Conservation (phyloP, 192 early-diverging fungal genomes). For the Backusella mclennaniae region DNA sequence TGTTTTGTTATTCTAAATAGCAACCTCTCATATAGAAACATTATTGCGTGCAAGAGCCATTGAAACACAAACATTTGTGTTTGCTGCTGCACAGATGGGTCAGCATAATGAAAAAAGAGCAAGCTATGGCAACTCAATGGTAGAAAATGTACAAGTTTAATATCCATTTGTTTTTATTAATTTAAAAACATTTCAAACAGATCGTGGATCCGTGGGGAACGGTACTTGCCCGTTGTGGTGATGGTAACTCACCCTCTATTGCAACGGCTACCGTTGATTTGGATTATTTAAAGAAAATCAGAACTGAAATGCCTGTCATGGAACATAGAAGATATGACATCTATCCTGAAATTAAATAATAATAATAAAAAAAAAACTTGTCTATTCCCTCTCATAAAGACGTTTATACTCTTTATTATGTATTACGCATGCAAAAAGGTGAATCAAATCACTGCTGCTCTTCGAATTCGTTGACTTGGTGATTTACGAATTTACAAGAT, state of each 20-base stretch:
- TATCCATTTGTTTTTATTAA: no score
- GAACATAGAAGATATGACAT: constrained; percentile 66
- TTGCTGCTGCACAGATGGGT: constrained; percentile 78
- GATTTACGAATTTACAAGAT: not conserved
- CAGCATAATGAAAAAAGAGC: constrained; percentile 66
- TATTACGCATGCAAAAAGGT: not conserved
- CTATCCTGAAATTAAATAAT: constrained; percentile 25
- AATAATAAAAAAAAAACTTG: not conserved
- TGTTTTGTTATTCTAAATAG: not conserved
- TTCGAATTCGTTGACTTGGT: not conserved
- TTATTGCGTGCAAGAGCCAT: constrained; percentile 80
- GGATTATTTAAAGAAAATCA: constrained; percentile 53
- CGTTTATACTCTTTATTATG: not conserved
- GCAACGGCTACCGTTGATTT: constrained; percentile 69
- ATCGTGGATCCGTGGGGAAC: constrained; percentile 86
- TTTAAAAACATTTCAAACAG: constrained; percentile 19
- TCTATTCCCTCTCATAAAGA: not conserved
- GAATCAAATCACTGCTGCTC: not conserved
- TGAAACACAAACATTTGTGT: constrained; percentile 81
- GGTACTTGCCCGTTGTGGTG: constrained; percentile 63
- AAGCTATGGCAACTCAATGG: constrained; percentile 81
- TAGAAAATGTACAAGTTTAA: not conserved
- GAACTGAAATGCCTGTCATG: constrained; percentile 74
- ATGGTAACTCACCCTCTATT: constrained; percentile 52
- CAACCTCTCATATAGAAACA: constrained; percentile 39